These are phyloP conservation scores for Trypanosoma vivax DNA, from an alignment of 208 protist species.

Conservation along the genomic window DNA sequence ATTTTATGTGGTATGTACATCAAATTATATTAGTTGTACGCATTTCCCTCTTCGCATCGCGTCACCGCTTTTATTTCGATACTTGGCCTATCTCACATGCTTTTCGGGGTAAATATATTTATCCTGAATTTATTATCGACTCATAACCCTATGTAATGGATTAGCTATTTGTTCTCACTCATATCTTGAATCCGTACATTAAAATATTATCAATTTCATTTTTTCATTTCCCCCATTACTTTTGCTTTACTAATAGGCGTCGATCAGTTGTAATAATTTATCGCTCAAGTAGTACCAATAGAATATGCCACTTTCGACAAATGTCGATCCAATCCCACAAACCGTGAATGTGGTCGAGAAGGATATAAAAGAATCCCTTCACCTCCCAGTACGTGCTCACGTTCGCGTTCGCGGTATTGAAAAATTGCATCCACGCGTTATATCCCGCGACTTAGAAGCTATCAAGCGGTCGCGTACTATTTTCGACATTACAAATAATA, in stretches of 20 bases:
- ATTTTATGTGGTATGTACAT: conserved; percentile 3
- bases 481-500: conserved; percentile 36
- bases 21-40: too few relatives aligned
- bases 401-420: conserved; percentile 51
- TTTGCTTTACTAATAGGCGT: too few relatives aligned
- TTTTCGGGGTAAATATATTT: too few relatives aligned
- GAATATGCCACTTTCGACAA: neutral
- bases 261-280: neutral
- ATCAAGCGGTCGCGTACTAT: conserved; percentile 68
- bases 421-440: conserved; percentile 55
- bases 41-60: too few relatives aligned
- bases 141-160: too few relatives aligned
- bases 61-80: too few relatives aligned
- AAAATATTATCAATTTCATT: too few relatives aligned
- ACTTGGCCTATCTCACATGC: too few relatives aligned
- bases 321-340: neutral
- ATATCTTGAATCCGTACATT: too few relatives aligned
- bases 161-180: too few relatives aligned
- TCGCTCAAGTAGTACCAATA: neutral
- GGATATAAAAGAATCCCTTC: conserved; percentile 33
- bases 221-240: too few relatives aligned
- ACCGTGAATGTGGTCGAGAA: conserved; percentile 44
- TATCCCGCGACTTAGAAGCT: conserved; percentile 61
- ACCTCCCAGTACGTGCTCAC: conserved; percentile 57
- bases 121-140: too few relatives aligned